Evolutionary conservation across 768 basidiomycete genomes (phyloP), one percentile per base, ranked within the genome.

Genomic region (Sporobolomyces pararoseus): DNA sequence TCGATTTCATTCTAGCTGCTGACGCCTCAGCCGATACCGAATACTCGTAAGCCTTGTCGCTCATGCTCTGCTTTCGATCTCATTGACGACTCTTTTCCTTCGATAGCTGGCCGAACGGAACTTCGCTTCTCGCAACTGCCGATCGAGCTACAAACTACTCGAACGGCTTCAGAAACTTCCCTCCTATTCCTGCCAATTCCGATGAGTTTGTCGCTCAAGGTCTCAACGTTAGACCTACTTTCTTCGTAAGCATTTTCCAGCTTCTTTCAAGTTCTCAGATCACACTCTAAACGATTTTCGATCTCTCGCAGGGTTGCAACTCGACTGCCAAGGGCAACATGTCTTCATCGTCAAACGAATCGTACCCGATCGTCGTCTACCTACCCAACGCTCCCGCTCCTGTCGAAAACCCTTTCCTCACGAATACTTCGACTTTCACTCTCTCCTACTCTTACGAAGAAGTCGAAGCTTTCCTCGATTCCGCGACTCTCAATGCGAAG

Each of bases 1-100:
- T 92, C 49, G 91, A 94, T 75, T 85, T 88, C 6, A 85, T 93
- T 73, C 81, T 94, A 21, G 88, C 88, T 0, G 80, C 90, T 25
- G 91, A 93, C 75, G 84, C 84, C 29, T 80, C 79, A 0, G 81
- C 78, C 55, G 82, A 82, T 68, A 81, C 82, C 6, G 75, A 10
- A 4, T 82, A 85, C 53, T 54, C 27, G 39, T 42, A 17, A 42
- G 39, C n/a, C n/a, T 42, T 42, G 10, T 42, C 10, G 49, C 49
- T 50, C 23, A 29, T 50, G 7, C 23, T 50, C 49, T 7, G 44
- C 23, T n/a, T n/a, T n/a, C 44, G 44, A 23, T 46, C 27, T 7
- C 49, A 50, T 50, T 10, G 49, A 9, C 23, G 27, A 23, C 39
- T 42, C 39, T 42, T 42, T 42, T 42, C 39, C 17, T 42, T 42